Evolutionary conservation across 768 basidiomycete genomes (phyloP).

Genomic region (Tylopilus sp.): DNA sequence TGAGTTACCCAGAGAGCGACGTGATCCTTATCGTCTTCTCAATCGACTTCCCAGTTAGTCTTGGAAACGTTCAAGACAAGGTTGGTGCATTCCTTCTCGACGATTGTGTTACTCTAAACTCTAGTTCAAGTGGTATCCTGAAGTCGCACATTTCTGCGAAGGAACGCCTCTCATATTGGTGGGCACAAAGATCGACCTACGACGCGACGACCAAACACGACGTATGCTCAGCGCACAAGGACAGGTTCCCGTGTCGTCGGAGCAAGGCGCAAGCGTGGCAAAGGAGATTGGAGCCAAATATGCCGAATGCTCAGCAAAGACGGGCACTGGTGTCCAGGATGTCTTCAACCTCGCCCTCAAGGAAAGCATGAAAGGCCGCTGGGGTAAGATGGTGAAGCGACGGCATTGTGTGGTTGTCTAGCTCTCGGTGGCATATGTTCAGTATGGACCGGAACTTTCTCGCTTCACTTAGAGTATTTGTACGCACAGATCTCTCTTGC

Average conservation of each 20-base stretch:
- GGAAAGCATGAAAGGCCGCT: constrained; percentile 82
- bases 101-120: constrained; percentile 9
- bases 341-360: constrained; percentile 87
- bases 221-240: constrained; percentile 91
- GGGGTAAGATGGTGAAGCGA: constrained; percentile 69
- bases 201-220: constrained; percentile 80
- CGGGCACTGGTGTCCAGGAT: constrained; percentile 84
- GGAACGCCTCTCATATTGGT: constrained; percentile 88
- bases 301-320: constrained; percentile 92
- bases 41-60: constrained; percentile 86
- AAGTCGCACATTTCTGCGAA: constrained; percentile 91
- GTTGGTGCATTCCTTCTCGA: constrained; percentile 38
- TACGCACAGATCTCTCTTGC: constrained; percentile 29
- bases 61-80: constrained; percentile 90
- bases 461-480: constrained; percentile 24
- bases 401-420: constrained; percentile 66
- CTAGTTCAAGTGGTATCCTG: constrained; percentile 76
- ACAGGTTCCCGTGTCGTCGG: constrained; percentile 71
- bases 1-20: constrained; percentile 86
- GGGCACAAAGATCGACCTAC: constrained; percentile 90
- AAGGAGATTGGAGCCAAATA: constrained; percentile 93
- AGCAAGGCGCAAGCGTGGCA: constrained; percentile 83
- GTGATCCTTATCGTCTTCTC: constrained; percentile 95
- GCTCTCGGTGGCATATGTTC: constrained; percentile 7
- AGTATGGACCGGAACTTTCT: constrained; percentile 7